Evolutionary conservation across 1,284 basidiomycete species (phyloP).

Genomic region (Irpex lacteus): DNA sequence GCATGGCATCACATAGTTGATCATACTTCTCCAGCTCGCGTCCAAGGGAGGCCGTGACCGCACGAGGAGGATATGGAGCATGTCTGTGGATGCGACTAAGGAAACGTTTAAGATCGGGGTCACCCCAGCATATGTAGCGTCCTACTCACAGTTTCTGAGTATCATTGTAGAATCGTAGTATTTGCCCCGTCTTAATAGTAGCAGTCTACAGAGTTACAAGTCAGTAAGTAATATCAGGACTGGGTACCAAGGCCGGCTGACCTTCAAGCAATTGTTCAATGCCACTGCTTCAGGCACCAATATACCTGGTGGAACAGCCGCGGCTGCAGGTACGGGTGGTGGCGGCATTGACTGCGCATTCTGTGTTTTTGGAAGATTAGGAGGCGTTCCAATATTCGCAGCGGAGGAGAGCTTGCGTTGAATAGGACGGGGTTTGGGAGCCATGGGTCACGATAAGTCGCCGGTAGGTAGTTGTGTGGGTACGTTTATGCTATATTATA

Average conservation of each 20-base stretch:
- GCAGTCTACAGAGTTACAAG: conserved; percentile 43
- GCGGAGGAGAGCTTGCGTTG: conserved; percentile 22
- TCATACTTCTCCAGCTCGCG: conserved; percentile 74
- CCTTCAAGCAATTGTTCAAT: conserved; percentile 56
- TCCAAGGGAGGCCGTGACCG: conserved; percentile 60
- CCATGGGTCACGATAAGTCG: conserved; percentile 16
- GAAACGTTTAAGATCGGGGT: neutral
- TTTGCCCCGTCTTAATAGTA: conserved; percentile 64
- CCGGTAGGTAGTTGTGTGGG: neutral
- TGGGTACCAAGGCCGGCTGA: conserved; percentile 20
- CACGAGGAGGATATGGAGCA: conserved; percentile 59
- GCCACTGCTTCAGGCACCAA: conserved; percentile 63
- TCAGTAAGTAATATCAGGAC: neutral
- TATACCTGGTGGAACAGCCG: conserved; percentile 52
- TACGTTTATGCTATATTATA: neutral
- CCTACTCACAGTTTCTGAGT: conserved; percentile 51
- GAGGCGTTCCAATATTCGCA: conserved; percentile 19
- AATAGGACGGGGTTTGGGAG: conserved; percentile 27
- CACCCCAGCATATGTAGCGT: neutral
- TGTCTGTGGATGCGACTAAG: conserved; percentile 56
- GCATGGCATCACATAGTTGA: conserved; percentile 72
- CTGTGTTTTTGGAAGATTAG: conserved; percentile 18
- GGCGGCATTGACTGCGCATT: conserved; percentile 21
- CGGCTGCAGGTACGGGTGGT: conserved; percentile 60
- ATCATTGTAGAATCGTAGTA: conserved; percentile 67